A percentile compares a stretch with the other conserved stretches of the same genome.
Evolutionary conservation across 805 yeast species (phyloP).

Genomic region (Cyberlindnera bimundalis): DNA sequence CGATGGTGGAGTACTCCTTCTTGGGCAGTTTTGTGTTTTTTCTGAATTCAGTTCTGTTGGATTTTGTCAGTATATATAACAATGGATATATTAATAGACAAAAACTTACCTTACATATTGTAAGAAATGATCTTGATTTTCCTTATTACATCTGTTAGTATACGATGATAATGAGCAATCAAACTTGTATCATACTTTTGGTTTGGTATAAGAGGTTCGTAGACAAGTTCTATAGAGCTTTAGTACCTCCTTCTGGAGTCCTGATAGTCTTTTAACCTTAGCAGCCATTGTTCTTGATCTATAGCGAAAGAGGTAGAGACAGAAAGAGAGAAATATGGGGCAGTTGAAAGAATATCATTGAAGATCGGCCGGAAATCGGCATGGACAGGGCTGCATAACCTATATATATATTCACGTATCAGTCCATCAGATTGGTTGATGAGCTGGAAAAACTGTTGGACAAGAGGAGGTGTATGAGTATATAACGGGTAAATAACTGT

Average conservation of each 20-base stretch:
- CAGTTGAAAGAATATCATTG: no score
- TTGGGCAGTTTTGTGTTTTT: conserved; percentile 56
- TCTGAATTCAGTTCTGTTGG: conserved; percentile 47
- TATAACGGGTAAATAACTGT: no score
- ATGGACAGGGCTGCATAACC: no score
- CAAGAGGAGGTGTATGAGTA: no score
- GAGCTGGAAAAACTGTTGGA: no score
- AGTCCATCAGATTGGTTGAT: no score
- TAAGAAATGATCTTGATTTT: conserved; percentile 42
- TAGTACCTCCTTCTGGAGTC: conserved; percentile 51
- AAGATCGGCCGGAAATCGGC: no score
- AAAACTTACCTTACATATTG: conserved; percentile 35
- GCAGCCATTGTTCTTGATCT: conserved; percentile 30
- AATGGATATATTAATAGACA: no score
- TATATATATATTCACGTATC: no score
- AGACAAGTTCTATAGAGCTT: conserved; percentile 46
- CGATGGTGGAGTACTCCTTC: conserved; percentile 82
- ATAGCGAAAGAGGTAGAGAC: no score
- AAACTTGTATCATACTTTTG: conserved; percentile 32
- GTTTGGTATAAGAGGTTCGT: conserved; percentile 43
- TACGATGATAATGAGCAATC: no score
- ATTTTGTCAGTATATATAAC: conserved; percentile 2
- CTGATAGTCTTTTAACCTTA: conserved; percentile 34
- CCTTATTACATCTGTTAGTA: conserved; percentile 17
- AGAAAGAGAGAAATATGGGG: no score